Evolutionary conservation across 2,329 filamentous ascomycete species (phyloP), one percentile per base, ranked within the genome.

Genomic region (Exutisphaerella laricina): DNA sequence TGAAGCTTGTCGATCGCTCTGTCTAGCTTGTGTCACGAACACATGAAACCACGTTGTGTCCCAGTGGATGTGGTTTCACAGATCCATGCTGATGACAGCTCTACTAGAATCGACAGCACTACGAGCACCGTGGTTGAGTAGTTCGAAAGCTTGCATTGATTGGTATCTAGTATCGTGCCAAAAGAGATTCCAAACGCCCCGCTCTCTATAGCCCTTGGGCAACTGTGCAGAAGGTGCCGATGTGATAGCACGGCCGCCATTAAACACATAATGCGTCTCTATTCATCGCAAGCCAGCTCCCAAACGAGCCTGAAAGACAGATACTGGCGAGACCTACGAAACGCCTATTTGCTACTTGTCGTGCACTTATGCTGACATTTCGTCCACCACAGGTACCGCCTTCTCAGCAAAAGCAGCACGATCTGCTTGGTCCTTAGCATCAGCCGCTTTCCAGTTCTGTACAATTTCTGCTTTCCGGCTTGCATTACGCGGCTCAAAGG

Each of bases 401-500:
- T 41, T 42, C 41, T 43, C 48, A 7, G 51, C 45, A 44, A 69
- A 70, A 5, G 57, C 60, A 0, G 55, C 57, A 10, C 66, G 55
- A 43, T 66, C 62, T 17, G 56, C 57, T 12, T 48, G 41, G 40
- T 70, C 67, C 35, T 61, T 56, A 3, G 55, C 58, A 42, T 70
- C 62, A 4, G 62, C 63, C 28, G 58, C 56, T 38, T 58, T 8
- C 69, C 69, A 71, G 14, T 67, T 47, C 4, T 56, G 50, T 10
- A 66, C 50, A 5, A 69, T 66, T 46, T 70, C 64, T 28, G 59
- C 50, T 46, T 60, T 63, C 17, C 70, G 64, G 5, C 51, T 54
- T 37, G 63, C 63, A 38, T 67, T 74, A 36, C 74, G 61, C 4
- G 73, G 71, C 58, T 75, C 69, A 41, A 77, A 77, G 1, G 62